Evolutionary conservation across 257 asterid genomes (phyloP).

Genomic region (Verbena officinalis): DNA sequence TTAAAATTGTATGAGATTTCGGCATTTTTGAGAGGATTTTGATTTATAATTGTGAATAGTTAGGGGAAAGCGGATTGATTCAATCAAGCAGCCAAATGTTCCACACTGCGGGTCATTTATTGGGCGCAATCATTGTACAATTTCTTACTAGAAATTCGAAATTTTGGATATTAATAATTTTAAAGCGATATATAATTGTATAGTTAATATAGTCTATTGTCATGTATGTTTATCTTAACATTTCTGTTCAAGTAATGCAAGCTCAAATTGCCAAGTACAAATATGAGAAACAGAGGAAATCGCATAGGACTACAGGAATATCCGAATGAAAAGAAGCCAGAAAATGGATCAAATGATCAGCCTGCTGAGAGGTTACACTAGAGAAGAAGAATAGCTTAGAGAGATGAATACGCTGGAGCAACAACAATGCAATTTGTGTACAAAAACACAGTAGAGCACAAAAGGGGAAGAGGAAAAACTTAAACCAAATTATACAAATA

Average conservation of each 20-base stretch:
- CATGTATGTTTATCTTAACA: neutral
- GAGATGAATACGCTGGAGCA: neutral
- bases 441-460: conserved; percentile 3
- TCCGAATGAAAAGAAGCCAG: neutral
- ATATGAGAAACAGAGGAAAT: neutral
- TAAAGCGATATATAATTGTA: no score
- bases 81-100: no score
- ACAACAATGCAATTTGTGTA: conserved; percentile 21
- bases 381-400: neutral
- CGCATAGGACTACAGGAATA: neutral
- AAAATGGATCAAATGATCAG: neutral
- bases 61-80: no score
- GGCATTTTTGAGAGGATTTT: no score
- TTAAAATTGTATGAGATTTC: no score
- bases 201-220: no score
- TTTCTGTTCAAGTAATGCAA: conserved; percentile 4
- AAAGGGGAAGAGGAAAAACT: neutral
- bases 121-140: no score
- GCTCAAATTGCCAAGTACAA: conserved; percentile 2
- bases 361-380: neutral
- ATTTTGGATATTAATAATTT: no score
- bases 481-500: conserved; percentile 36
- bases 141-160: no score
- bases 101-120: no score
- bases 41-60: no score